phyloP scores from a whole-genome alignment of 2,329 filamentous ascomycete species.

The Nigrospora sphaerica region DNA sequence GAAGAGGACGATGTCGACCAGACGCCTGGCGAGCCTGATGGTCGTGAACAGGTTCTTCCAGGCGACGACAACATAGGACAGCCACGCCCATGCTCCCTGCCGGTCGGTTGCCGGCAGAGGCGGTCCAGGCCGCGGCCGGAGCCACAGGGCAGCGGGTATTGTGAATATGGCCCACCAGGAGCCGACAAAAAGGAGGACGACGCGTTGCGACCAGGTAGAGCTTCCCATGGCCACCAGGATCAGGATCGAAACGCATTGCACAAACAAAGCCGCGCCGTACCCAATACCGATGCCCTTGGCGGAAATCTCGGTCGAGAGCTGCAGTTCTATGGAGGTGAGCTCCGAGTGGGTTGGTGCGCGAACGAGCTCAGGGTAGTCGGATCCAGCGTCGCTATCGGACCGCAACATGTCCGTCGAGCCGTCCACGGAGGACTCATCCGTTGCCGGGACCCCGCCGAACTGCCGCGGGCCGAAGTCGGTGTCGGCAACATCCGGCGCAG shows the following conservation, averaged over 20 bases:
- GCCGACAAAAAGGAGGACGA: constrained; percentile 82
- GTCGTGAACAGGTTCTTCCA: constrained; percentile 86
- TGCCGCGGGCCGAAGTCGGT: constrained; percentile 26
- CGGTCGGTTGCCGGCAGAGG: constrained; percentile 50
- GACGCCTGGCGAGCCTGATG: constrained; percentile 62
- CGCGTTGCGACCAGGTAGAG: constrained; percentile 75
- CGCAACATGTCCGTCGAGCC: constrained; percentile 42
- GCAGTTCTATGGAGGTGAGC: constrained; percentile 59
- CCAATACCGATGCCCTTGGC: constrained; percentile 90
- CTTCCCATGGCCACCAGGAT: constrained; percentile 68
- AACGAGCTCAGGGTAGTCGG: constrained; percentile 25
- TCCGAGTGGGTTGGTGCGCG: constrained; percentile 36
- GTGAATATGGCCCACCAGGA: constrained; percentile 92
- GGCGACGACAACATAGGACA: constrained; percentile 70
- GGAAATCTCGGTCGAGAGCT: constrained; percentile 83
- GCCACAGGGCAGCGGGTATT: constrained; percentile 79
- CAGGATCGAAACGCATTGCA: constrained; percentile 75
- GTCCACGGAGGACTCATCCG: constrained; percentile 16
- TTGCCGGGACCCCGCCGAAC: constrained; percentile 22
- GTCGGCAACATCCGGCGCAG: constrained; percentile 21
- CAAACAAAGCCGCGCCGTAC: constrained; percentile 76
- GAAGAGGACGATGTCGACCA: constrained; percentile 71
- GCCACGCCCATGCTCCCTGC: constrained; percentile 40
- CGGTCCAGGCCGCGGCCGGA: constrained; percentile 82
- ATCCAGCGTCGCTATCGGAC: constrained; percentile 18